Evolutionary conservation across 202 grass and related monocot genomes (phyloP).

Genomic region (Setaria viridis): DNA sequence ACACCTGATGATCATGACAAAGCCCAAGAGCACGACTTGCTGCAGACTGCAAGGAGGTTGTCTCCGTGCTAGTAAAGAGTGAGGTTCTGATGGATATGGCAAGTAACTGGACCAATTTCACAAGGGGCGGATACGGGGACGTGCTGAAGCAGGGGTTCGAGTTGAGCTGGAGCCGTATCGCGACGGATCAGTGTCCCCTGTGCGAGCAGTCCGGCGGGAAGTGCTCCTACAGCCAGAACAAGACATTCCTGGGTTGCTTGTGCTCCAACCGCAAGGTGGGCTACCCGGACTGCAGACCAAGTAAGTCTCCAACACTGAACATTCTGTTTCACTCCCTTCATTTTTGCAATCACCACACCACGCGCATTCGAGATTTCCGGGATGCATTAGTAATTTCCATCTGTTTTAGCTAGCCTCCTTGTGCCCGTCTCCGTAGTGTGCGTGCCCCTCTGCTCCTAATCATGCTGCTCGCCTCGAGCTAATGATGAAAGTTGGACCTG

Average conservation of each 20-base stretch:
- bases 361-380: too few relatives aligned
- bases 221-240: conserved; percentile 36
- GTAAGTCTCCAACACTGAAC: too few relatives aligned
- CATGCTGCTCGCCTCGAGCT: too few relatives aligned
- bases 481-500: too few relatives aligned
- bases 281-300: not conserved
- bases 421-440: too few relatives aligned
- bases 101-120: accelerated
- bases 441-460: too few relatives aligned
- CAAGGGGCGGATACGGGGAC: accelerated
- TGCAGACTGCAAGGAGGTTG: accelerated
- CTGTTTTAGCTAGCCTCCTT: too few relatives aligned
- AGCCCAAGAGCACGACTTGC: accelerated
- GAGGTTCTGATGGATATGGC: accelerated
- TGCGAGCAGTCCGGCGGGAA: not conserved
- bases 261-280: conserved; percentile 19
- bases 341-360: too few relatives aligned
- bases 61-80: conserved; percentile 21
- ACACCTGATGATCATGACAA: accelerated
- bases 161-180: not conserved
- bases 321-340: too few relatives aligned
- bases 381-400: too few relatives aligned
- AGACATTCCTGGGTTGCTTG: conserved; percentile 29
- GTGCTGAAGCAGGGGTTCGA: conserved; percentile 44
- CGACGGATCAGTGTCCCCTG: accelerated